Evolutionary conservation across 148 eudicot genomes (phyloP).

Genomic region (Rhododendron henanense): DNA sequence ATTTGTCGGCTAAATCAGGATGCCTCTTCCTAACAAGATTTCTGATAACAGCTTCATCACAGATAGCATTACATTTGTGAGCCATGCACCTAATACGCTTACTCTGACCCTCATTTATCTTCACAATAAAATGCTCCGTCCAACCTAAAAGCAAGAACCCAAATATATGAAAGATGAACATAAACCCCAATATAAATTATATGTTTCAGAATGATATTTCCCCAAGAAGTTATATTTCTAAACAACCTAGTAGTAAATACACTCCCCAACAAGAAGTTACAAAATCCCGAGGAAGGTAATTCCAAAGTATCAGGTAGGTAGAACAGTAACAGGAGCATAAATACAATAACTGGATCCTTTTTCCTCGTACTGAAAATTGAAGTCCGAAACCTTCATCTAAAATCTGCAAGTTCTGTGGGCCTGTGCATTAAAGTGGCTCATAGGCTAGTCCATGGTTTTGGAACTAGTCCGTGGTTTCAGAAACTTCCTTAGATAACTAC

Average conservation of each 20-base stretch:
- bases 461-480: not conserved
- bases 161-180: not conserved
- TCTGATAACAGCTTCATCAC: constrained; percentile 62
- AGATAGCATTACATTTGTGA: constrained; percentile 59
- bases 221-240: not conserved
- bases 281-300: not conserved
- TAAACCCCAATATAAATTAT: not conserved
- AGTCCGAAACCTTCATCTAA: not conserved
- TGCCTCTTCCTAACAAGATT: constrained; percentile 46
- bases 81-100: constrained; percentile 76
- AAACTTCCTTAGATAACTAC: not conserved
- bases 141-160: constrained; percentile 46
- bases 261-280: not conserved
- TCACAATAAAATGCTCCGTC: constrained; percentile 66
- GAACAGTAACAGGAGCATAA: not conserved
- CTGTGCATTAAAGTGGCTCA: not conserved
- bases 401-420: not conserved
- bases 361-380: not conserved
- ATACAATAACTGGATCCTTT: not conserved
- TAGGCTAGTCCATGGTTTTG: not conserved
- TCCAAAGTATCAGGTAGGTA: not conserved
- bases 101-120: constrained; percentile 74
- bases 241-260: not conserved
- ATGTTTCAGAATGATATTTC: not conserved
- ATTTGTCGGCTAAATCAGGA: constrained; percentile 55